Evolutionary conservation across 2,329 filamentous ascomycete species (phyloP), one percentile per base, ranked within the genome.

Genomic region (Drechslerella stenobrocha): DNA sequence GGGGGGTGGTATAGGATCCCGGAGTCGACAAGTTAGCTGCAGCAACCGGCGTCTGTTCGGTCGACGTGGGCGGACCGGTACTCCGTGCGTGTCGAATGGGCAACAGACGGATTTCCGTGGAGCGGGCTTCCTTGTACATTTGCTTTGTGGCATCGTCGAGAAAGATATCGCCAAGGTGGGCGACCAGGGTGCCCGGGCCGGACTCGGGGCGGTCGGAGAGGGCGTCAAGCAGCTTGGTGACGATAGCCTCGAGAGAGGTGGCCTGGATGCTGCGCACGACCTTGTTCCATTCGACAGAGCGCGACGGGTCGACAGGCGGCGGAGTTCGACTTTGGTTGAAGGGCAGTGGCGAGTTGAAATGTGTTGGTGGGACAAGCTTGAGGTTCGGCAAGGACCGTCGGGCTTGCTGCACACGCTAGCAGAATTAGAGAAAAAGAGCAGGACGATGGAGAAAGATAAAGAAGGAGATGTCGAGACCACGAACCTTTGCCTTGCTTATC

Each of bases 131-230:
- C 3, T 50, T 42, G 50, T 67, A 67, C 55, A 60, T 60, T 34
- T 67, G 63, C 35, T 67, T 67, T 8, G 63, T 67, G 28, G 63
- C 63, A 60, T 67, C 63, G 51, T 67, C 63, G 30, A 67, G 63
- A 30, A 67, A 67, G 6, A 67, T 67, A 24, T 67, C 63, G 8
- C 63, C 63, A 8, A 67, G 50, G 3, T 58, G 56, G 11, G 63
- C 40, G 37, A 67, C 63, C 3, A 67, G 35, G n/a, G 63, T 67
- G 5, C 63, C 63, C 13, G 63, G 63, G 7, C 63, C 63, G n/a
- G 63, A 67, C 57, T 67, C 63, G 2, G 63, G 63, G 22, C 44
- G 63, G 46, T 67, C 63, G 35, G 63, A 67, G n/a, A 67, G 51
- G 18, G 63, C 63, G 22, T 67, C 63, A 22, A 67, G 55, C 13